These are phyloP conservation scores for Ganoderma resinaceum DNA, from an alignment of 1,284 basidiomycete species.

Conservation along the genomic window DNA sequence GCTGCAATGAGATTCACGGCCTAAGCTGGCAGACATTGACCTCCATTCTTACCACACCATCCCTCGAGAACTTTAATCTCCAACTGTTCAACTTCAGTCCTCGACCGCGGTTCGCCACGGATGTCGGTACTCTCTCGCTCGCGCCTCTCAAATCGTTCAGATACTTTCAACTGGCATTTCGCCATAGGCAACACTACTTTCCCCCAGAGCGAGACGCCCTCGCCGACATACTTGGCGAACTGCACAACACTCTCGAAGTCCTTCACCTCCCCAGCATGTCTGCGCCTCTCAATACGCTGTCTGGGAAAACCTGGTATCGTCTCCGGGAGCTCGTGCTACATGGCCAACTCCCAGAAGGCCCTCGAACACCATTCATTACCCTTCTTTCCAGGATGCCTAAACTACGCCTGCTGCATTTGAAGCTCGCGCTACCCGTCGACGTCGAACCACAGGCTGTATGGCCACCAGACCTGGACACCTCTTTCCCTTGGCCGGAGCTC, in stretches of 20 bases:
- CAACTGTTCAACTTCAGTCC: background rate
- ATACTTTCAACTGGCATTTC: background rate
- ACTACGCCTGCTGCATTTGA: background rate
- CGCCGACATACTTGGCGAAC: background rate
- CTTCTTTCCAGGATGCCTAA: background rate
- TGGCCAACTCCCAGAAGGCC: background rate
- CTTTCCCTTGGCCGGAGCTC: slow-evolving; percentile 11
- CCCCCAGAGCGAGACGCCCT: background rate
- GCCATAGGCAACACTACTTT: background rate
- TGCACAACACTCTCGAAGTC: background rate
- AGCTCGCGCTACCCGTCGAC: background rate
- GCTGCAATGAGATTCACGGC: background rate
- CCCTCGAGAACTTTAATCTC: background rate
- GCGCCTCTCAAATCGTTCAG: background rate
- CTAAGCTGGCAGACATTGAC: background rate
- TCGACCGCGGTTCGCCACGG: background rate
- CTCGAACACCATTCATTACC: background rate
- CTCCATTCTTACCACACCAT: background rate
- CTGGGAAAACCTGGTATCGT: background rate
- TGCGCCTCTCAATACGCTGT: background rate
- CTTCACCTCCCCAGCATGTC: slow-evolving; percentile 1
- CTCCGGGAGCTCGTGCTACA: slow-evolving; percentile 1
- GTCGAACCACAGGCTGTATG: background rate
- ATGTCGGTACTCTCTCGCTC: background rate
- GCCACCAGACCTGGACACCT: background rate